phyloP scores from a whole-genome alignment of 2,329 filamentous ascomycete species.

The Cytospora paraplurivora region DNA sequence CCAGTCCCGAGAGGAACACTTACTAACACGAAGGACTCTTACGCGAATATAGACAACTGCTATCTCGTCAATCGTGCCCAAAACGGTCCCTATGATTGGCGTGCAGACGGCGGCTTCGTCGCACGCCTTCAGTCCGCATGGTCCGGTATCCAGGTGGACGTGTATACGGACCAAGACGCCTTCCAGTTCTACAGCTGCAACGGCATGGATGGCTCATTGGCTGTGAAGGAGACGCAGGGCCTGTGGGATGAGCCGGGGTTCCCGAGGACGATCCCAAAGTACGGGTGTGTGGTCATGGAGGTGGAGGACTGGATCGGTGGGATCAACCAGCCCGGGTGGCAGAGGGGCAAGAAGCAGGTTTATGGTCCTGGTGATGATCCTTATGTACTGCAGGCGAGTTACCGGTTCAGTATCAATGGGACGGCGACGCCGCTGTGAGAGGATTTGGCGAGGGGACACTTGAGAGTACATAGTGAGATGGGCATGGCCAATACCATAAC shows the following conservation, averaged over 20 bases:
- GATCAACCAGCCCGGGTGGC: constrained; percentile 91
- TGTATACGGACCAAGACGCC: constrained; percentile 82
- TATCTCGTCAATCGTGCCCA: constrained; percentile 67
- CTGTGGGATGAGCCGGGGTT: constrained; percentile 55
- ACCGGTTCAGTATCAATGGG: constrained; percentile 57
- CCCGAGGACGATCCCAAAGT: constrained; percentile 67
- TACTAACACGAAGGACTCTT: not conserved
- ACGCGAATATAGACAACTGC: constrained; percentile 58
- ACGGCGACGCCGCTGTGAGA: constrained; percentile 15
- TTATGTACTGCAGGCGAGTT: constrained; percentile 64
- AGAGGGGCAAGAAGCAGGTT: constrained; percentile 62
- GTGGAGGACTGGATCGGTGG: constrained; percentile 92
- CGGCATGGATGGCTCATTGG: constrained; percentile 69
- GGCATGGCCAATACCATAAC: constrained; percentile 4
- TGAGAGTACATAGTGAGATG: not conserved
- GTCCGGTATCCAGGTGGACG: constrained; percentile 81
- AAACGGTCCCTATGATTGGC: constrained; percentile 65
- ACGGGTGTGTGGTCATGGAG: constrained; percentile 88
- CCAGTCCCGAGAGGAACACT: not conserved
- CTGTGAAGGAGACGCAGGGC: constrained; percentile 72
- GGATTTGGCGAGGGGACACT: not conserved
- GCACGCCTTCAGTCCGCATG: constrained; percentile 71
- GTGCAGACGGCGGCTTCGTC: constrained; percentile 54
- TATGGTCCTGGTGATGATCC: constrained; percentile 61
- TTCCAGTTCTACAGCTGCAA: constrained; percentile 88